phyloP scores from a whole-genome alignment of 2,329 filamentous ascomycete species.

The Cordyceps cateniannulata region DNA sequence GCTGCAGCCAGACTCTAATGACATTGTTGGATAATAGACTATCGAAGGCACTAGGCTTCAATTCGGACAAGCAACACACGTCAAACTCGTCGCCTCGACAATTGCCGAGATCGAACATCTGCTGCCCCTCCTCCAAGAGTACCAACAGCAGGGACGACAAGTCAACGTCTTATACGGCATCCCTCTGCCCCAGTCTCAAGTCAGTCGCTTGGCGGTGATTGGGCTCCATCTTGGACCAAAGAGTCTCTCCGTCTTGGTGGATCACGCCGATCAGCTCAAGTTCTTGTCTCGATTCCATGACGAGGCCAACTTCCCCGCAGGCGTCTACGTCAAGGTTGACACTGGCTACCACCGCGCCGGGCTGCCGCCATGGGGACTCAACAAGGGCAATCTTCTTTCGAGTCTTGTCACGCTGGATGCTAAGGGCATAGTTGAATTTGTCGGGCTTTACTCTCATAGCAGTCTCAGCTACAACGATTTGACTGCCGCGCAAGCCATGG shows the following conservation, averaged over 20 bases:
- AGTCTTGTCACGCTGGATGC: slow-evolving; percentile 23
- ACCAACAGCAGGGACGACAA: slow-evolving; percentile 13
- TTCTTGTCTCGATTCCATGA: slow-evolving; percentile 25
- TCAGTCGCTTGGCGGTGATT: slow-evolving; percentile 42
- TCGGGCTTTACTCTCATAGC: slow-evolving; percentile 28
- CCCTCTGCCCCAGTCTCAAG: slow-evolving; percentile 48
- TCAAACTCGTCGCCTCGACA: slow-evolving; percentile 54
- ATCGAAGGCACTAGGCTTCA: slow-evolving; percentile 48
- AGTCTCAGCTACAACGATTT: slow-evolving; percentile 26
- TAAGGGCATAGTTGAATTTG: slow-evolving; percentile 9
- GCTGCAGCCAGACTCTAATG: fast-evolving
- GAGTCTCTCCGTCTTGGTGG: slow-evolving; percentile 49
- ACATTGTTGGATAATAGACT: slow-evolving; percentile 36
- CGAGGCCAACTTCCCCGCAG: slow-evolving; percentile 22
- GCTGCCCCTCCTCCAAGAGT: slow-evolving; percentile 41
- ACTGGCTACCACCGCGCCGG: slow-evolving; percentile 59
- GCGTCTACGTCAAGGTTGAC: slow-evolving; percentile 55
- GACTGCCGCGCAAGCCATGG: slow-evolving; percentile 23
- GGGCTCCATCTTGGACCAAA: slow-evolving; percentile 37
- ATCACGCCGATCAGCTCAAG: slow-evolving; percentile 45
- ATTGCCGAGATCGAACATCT: slow-evolving; percentile 52
- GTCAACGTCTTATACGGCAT: slow-evolving; percentile 52
- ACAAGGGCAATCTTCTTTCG: slow-evolving; percentile 31
- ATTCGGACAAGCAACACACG: slow-evolving; percentile 34
- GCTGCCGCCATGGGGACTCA: slow-evolving; percentile 36